Evolutionary conservation across 2,329 filamentous ascomycete genomes (phyloP).

Genomic region (Penicillium sp.): DNA sequence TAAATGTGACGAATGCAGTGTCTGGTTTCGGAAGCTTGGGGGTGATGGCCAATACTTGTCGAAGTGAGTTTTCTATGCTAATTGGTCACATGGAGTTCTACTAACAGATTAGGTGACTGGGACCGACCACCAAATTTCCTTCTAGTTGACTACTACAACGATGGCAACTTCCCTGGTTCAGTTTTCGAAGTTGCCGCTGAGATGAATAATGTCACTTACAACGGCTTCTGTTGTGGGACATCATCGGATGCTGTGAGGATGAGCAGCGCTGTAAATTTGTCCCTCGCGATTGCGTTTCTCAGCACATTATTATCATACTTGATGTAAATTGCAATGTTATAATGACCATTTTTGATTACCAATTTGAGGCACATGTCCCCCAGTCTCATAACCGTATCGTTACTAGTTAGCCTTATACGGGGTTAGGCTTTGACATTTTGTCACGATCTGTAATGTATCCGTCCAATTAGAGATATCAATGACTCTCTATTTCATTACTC

Average conservation of each 20-base stretch:
- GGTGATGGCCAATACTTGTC: conserved; percentile 1
- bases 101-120: background rate
- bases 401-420: too few species aligned
- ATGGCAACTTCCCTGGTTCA: background rate
- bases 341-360: background rate
- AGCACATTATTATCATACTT: background rate
- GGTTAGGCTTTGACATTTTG: too few species aligned
- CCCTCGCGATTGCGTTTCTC: background rate
- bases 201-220: conserved; percentile 1
- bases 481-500: too few species aligned
- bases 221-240: background rate
- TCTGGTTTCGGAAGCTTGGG: conserved; percentile 1
- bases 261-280: background rate
- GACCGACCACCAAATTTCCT: conserved; percentile 1
- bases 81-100: background rate
- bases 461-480: too few species aligned
- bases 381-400: too few species aligned
- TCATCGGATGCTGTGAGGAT: background rate
- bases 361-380: background rate
- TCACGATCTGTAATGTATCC: too few species aligned
- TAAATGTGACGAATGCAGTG: conserved; percentile 1
- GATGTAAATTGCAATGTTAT: background rate
- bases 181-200: background rate
- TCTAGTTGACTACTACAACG: background rate
- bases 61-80: background rate